Percentiles rank a stretch among this genome's conserved stretches.
Evolutionary conservation across 441 rosid species (phyloP).

Genomic region (Arabidopsis lyrata): DNA sequence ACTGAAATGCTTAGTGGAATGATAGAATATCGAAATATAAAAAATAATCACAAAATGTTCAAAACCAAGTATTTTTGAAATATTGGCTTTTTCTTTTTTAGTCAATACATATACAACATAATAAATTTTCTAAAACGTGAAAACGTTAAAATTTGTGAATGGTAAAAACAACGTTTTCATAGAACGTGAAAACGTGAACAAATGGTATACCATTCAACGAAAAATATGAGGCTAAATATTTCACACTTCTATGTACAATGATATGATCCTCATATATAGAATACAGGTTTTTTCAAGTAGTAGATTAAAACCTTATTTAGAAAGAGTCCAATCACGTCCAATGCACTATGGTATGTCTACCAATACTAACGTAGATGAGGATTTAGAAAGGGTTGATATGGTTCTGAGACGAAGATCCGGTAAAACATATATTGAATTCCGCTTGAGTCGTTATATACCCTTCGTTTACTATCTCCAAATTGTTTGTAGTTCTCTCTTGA

Average conservation of each 20-base stretch:
- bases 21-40: too few species aligned
- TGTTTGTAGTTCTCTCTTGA: conserved; percentile 21
- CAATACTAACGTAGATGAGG: conserved; percentile 14
- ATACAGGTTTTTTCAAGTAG: conserved; percentile 5
- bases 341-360: background rate
- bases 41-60: too few species aligned
- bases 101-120: background rate
- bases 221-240: background rate
- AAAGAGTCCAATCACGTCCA: background rate
- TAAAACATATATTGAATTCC: conserved; percentile 41
- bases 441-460: conserved; percentile 14
- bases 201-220: background rate
- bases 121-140: background rate
- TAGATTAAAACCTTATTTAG: background rate
- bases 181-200: conserved; percentile 13
- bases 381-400: conserved; percentile 46
- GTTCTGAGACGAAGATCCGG: conserved; percentile 53
- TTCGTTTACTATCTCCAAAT: conserved; percentile 39
- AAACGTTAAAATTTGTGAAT: conserved; percentile 16
- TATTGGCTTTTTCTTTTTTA: too few species aligned
- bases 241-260: conserved; percentile 34
- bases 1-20: too few species aligned
- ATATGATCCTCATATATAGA: background rate
- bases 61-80: too few species aligned
- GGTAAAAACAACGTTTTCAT: conserved; percentile 33